Evolutionary conservation across 176 grass and related monocot genomes (phyloP).

Genomic region (Rhynchospora pubera): DNA sequence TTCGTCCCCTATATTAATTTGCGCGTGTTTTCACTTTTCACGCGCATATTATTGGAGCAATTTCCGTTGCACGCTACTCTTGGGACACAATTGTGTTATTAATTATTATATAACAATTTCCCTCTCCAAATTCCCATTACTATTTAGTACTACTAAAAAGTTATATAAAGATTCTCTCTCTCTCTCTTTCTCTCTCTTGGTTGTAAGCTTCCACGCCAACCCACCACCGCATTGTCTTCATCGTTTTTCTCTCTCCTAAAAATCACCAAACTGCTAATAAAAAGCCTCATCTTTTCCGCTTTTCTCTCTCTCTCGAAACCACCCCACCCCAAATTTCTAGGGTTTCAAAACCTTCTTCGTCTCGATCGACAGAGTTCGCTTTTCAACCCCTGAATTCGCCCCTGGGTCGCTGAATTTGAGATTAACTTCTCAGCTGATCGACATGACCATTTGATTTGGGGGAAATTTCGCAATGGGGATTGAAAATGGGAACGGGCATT

Average conservation of each 20-base stretch:
- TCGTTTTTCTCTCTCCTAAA: slow-evolving; percentile 30
- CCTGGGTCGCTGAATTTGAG: neutral
- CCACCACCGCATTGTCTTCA: slow-evolving; percentile 30
- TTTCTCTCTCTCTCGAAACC: neutral
- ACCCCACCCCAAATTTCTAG: neutral
- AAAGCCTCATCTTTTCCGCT: neutral
- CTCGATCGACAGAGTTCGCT: neutral
- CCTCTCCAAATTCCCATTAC: neutral
- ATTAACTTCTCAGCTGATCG: neutral
- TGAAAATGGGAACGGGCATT: slow-evolving; percentile 26
- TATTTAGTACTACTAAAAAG: neutral
- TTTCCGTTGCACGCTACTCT: neutral
- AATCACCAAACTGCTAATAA: neutral
- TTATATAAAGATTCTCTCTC: neutral
- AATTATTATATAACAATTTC: neutral
- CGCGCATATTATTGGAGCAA: neutral
- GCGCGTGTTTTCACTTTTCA: too few relatives aligned
- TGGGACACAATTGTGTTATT: neutral
- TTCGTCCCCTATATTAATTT: too few relatives aligned
- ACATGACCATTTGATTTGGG: slow-evolving; percentile 18
- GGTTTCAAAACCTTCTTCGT: neutral
- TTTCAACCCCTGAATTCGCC: neutral
- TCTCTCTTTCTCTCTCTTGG: neutral
- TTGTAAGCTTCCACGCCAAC: slow-evolving; percentile 53
- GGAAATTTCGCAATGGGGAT: slow-evolving; percentile 12